Base-by-base conservation (phyloP, 176 grass and related monocot genomes). In the Triticum dicoccoides region DNA sequence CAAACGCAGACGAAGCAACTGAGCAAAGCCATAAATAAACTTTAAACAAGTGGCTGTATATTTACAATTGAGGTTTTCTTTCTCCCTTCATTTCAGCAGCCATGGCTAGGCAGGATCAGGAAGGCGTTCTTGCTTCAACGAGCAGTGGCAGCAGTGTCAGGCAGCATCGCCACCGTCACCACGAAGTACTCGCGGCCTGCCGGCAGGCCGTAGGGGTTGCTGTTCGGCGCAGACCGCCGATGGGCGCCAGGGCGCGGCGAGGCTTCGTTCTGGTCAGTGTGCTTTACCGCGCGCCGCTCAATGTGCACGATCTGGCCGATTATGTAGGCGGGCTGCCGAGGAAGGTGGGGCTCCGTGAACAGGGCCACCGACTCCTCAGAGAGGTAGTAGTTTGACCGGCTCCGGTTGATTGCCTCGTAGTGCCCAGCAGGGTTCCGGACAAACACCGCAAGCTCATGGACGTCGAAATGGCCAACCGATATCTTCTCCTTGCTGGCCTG, bases 291-390 rank as follows among this genome's bases (percentile, higher is more conserved):
- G 35, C 89, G 84, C 1, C 85, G 72, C 73, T 99, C 97, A 3
- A 99, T 94, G 83, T 99, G 97, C 74, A 99, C 97, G 8, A 99
- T 94, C 88, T 99, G 97, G 14, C 97, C 97, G 1, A 99, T 91
- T 85, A 99, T 96, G 73, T 93, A 93, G 9, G 81, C 38, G 1
- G 94, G 94, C 30, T 82, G 84, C 0, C 21, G 78, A 8, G 85
- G 78, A 81, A 76, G 73, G 14, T 94, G 88, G n/a, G 92, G 94
- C 73, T 96, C 90, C 1, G 78, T 91, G 77, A 99, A 99, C 30
- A 99, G 85, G 64, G 94, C 97, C 63, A 99, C 90, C 0, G 97
- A 99, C 81, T 99, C 97, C 44, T 99, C 92, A 0, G 94, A 99
- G 35, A 99, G 92, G 76, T 87, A 96, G 88, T 99, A 96, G 84